These are phyloP conservation scores for Colletotrichum orchidophilum DNA, from an alignment of 2,329 filamentous ascomycete species.

Conservation along the genomic window DNA sequence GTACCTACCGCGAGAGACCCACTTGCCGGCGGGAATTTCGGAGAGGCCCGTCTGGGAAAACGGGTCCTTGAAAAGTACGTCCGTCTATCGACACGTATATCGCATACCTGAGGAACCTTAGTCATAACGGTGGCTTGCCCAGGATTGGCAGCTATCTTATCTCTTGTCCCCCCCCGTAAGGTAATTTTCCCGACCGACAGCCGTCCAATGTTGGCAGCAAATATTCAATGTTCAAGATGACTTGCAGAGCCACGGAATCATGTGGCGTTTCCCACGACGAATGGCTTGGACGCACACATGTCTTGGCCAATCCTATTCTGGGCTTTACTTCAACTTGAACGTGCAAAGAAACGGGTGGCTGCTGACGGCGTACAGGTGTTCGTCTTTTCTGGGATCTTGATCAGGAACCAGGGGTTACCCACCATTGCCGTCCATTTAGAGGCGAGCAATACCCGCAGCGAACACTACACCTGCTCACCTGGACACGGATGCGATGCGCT, in stretches of 20 bases:
- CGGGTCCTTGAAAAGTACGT: not conserved
- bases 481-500: not conserved
- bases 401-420: not conserved
- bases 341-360: not conserved
- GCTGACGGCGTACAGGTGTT: not conserved
- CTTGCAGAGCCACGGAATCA: not conserved
- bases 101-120: too few relatives aligned
- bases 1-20: too few relatives aligned
- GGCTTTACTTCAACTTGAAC: not conserved
- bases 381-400: not conserved
- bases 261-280: not conserved
- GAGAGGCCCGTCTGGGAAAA: not conserved
- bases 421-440: not conserved
- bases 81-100: not conserved
- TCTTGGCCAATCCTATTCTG: conserved; percentile 11
- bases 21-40: conserved; percentile 16
- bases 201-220: not conserved
- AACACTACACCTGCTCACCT: not conserved
- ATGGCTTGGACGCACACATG: not conserved
- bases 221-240: not conserved
- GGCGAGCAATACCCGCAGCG: not conserved
- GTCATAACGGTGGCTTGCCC: too few relatives aligned
- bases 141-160: not conserved
- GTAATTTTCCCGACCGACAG: too few relatives aligned
- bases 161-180: too few relatives aligned